These are phyloP conservation scores for Ascocoryne sarcoides DNA, from an alignment of 2,329 filamentous ascomycete genomes.

Conservation along the genomic window DNA sequence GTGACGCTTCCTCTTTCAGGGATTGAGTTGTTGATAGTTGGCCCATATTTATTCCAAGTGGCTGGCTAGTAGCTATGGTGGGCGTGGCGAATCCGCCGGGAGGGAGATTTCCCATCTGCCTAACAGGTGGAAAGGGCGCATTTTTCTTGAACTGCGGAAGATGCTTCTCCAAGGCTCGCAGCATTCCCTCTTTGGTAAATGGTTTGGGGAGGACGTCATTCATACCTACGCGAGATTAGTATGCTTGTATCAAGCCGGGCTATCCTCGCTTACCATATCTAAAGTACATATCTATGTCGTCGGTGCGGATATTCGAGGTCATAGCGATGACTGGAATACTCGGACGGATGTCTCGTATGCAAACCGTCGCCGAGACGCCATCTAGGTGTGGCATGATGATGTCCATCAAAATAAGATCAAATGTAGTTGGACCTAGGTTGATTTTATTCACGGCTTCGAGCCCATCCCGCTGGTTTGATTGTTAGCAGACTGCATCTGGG, in stretches of 20 bases:
- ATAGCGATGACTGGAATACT: constrained; percentile 89
- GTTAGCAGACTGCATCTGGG: constrained; percentile 17
- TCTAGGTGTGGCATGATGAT: constrained; percentile 97
- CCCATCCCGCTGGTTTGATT: constrained; percentile 60
- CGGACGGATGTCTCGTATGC: constrained; percentile 80
- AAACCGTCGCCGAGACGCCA: constrained; percentile 86
- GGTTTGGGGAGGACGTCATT: constrained; percentile 95
- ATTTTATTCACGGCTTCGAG: constrained; percentile 87
- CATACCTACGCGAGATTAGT: constrained; percentile 59
- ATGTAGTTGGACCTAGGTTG: constrained; percentile 40
- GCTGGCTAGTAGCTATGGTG: constrained; percentile 11
- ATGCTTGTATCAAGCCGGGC: neutral
- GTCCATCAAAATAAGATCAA: constrained; percentile 73
- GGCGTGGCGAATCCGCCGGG: constrained; percentile 21
- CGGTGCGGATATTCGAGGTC: constrained; percentile 95
- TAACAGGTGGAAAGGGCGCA: constrained; percentile 13
- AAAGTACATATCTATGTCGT: constrained; percentile 96
- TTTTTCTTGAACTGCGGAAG: constrained; percentile 74
- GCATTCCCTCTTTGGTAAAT: constrained; percentile 82
- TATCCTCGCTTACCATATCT: constrained; percentile 66
- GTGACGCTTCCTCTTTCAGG: constrained; percentile 27
- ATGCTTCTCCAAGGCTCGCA: constrained; percentile 81
- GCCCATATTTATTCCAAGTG: constrained; percentile 24
- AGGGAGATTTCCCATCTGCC: constrained; percentile 16
- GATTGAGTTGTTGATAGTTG: constrained; percentile 23